phyloP scores from a whole-genome alignment of 495 filamentous ascomycete genomes.

The Penicillium subrubescens region DNA sequence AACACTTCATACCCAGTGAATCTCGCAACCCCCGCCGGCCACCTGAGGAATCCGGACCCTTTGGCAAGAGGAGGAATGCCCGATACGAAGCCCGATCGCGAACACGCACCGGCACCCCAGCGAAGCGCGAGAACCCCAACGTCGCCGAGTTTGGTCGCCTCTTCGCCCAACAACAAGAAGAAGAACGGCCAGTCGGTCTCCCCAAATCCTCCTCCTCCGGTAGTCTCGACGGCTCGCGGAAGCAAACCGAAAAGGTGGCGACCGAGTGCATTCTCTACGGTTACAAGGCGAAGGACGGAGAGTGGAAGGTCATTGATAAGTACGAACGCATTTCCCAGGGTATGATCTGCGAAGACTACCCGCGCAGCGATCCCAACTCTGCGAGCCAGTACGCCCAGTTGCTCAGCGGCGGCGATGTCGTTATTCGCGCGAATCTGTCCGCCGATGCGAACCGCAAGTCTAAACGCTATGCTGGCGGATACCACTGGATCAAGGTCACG shows the following conservation, averaged over 20 bases:
- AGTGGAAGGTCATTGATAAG: constrained; percentile 83
- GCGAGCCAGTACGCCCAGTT: constrained; percentile 59
- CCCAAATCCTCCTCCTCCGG: constrained; percentile 47
- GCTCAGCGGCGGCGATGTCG: constrained; percentile 62
- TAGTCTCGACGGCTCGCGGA: constrained; percentile 44
- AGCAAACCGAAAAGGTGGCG: constrained; percentile 59
- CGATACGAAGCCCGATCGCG: constrained; percentile 56
- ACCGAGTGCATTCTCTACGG: constrained; percentile 84
- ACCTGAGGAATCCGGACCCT: constrained; percentile 64
- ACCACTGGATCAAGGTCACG: constrained; percentile 91
- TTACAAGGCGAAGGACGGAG: constrained; percentile 66
- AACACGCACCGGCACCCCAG: constrained; percentile 61
- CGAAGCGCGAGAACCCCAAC: constrained; percentile 60
- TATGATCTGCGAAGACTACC: constrained; percentile 87
- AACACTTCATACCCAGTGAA: constrained; percentile 32
- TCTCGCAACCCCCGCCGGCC: constrained; percentile 51
- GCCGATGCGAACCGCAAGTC: constrained; percentile 71
- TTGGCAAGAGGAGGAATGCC: constrained; percentile 57
- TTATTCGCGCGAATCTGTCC: constrained; percentile 62
- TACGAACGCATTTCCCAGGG: constrained; percentile 76
- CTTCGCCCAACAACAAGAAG: constrained; percentile 47
- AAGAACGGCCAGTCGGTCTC: constrained; percentile 37
- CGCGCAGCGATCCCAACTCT: constrained; percentile 59
- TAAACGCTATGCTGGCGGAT: constrained; percentile 73
- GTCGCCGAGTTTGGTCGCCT: constrained; percentile 54